A percentile compares a stretch with the other conserved stretches of the same genome.
Evolutionary conservation across 2,329 filamentous ascomycete species (phyloP).

Genomic region (Cladosporium sp.): DNA sequence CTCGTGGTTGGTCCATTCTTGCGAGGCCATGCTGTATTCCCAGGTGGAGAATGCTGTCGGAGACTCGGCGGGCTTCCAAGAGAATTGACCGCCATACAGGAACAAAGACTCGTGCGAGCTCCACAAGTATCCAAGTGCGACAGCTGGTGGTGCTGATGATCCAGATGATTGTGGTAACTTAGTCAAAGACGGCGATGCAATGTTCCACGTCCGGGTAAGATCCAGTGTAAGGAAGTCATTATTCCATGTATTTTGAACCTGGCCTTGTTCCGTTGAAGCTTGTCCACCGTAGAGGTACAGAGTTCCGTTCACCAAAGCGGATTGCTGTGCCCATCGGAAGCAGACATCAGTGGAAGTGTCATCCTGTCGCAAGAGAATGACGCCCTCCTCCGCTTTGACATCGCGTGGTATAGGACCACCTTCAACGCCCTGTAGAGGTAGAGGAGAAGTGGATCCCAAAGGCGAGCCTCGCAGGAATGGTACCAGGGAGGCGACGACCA

Average conservation of each 20-base stretch:
- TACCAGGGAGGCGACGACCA: slow-evolving; percentile 7
- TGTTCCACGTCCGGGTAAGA: slow-evolving; percentile 68
- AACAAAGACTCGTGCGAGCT: slow-evolving; percentile 65
- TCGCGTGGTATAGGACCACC: slow-evolving; percentile 25
- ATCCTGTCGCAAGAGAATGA: slow-evolving; percentile 33
- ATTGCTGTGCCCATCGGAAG: slow-evolving; percentile 63
- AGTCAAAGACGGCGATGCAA: slow-evolving; percentile 57
- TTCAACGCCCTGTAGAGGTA: slow-evolving; percentile 28
- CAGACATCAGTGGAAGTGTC: slow-evolving; percentile 56
- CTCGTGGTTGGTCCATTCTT: slow-evolving; percentile 60
- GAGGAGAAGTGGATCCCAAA: background rate
- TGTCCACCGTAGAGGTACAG: slow-evolving; percentile 73
- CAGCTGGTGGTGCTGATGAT: slow-evolving; percentile 58
- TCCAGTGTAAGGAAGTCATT: slow-evolving; percentile 71
- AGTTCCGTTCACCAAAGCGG: slow-evolving; percentile 67
- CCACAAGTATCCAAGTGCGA: slow-evolving; percentile 73
- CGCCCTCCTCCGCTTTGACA: slow-evolving; percentile 12
- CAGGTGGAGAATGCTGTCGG: slow-evolving; percentile 62
- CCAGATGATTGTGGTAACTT: slow-evolving; percentile 63
- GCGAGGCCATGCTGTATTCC: slow-evolving; percentile 61
- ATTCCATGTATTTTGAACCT: slow-evolving; percentile 66
- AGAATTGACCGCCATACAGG: slow-evolving; percentile 71
- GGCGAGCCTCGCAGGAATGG: slow-evolving; percentile 9
- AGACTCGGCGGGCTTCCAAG: slow-evolving; percentile 55
- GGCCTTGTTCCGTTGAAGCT: slow-evolving; percentile 53